phyloP scores from a whole-genome alignment of 768 basidiomycete species.

The Nevesoporus exiguus region DNA sequence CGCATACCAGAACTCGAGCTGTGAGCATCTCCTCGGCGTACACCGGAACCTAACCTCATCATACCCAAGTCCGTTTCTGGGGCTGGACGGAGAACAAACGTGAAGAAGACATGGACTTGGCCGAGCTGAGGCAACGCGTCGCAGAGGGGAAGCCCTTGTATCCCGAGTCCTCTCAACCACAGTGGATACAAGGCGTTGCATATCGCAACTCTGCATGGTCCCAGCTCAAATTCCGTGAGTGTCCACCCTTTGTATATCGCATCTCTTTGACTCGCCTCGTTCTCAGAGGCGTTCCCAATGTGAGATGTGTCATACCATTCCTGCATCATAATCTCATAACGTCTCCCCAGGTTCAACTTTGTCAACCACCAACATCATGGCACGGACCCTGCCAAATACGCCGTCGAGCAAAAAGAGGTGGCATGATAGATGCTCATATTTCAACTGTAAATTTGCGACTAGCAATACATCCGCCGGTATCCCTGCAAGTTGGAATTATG shows the following conservation, averaged over 20 bases:
- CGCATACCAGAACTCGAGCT: conserved; percentile 86
- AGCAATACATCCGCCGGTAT: neutral
- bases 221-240: conserved; percentile 88
- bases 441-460: conserved; percentile 7
- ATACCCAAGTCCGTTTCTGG: conserved; percentile 79
- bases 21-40: conserved; percentile 44
- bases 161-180: conserved; percentile 76
- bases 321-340: conserved; percentile 5
- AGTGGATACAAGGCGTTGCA: conserved; percentile 84
- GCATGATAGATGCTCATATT: conserved; percentile 17
- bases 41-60: conserved; percentile 12
- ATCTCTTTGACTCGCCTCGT: conserved; percentile 12
- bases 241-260: conserved; percentile 3
- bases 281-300: conserved; percentile 71
- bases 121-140: conserved; percentile 73
- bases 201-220: conserved; percentile 87
- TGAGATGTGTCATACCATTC: conserved; percentile 34
- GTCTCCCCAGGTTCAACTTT: conserved; percentile 79
- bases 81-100: conserved; percentile 88
- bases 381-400: conserved; percentile 79
- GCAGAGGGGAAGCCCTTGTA: conserved; percentile 81
- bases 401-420: conserved; percentile 33
- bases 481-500: neutral
- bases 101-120: conserved; percentile 74
- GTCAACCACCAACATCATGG: conserved; percentile 90